These are phyloP conservation scores for Cyclotella sp. DNA, from an alignment of 108 stramenopile genomes.

Conservation along the genomic window DNA sequence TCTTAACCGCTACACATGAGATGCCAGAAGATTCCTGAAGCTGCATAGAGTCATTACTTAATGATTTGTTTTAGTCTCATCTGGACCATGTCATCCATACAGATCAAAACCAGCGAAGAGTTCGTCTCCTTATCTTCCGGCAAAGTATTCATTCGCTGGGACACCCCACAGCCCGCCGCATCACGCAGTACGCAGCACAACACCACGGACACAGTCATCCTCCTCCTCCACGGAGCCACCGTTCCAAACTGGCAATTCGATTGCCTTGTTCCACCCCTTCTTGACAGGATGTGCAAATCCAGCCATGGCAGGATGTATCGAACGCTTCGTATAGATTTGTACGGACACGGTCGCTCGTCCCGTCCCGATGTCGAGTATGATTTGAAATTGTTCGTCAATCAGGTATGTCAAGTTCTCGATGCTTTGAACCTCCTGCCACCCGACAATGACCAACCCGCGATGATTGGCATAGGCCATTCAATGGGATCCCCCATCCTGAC, in stretches of 20 bases:
- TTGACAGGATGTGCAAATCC: not conserved
- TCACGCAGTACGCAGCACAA: not conserved
- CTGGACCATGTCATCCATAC: not conserved
- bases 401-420: slow-evolving; percentile 7
- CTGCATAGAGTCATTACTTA: no score
- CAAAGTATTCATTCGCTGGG: slow-evolving; percentile 27
- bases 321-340: slow-evolving; percentile 21
- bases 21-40: no score
- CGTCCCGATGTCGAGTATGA: slow-evolving; percentile 20
- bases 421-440: not conserved
- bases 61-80: no score
- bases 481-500: slow-evolving; percentile 24
- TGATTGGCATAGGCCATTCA: slow-evolving; percentile 24
- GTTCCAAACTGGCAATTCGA: slow-evolving; percentile 35
- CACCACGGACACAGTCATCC: slow-evolving; percentile 10
- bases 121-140: slow-evolving; percentile 16
- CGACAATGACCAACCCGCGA: not conserved
- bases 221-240: slow-evolving; percentile 26
- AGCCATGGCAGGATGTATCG: not conserved
- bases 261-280: slow-evolving; percentile 7
- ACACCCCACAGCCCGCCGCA: not conserved
- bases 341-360: slow-evolving; percentile 29
- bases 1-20: no score
- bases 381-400: slow-evolving; percentile 20
- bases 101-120: slow-evolving; percentile 10